Base-by-base conservation (phyloP, 2,329 filamentous ascomycete genomes). In the Cryphonectria parasitica region DNA sequence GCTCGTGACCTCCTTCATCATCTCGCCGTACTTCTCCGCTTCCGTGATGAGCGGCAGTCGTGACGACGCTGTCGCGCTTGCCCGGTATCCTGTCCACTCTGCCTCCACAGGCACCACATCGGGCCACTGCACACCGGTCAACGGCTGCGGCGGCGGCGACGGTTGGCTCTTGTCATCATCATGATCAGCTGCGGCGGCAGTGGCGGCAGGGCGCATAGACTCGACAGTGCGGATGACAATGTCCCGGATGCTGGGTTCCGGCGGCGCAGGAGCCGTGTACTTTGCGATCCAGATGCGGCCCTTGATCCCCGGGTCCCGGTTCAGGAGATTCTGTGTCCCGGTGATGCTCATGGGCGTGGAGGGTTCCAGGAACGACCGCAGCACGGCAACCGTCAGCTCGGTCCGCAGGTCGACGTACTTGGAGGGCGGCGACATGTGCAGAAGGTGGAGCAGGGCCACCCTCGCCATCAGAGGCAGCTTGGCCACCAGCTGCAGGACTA, bases 231-330 rank as follows among this genome's bases (percentile, higher is more conserved):
- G 80, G 73, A 89, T 82, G 36, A 94, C 77, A 1, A 85, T 83
- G 60, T 91, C 85, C n/a, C 87, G 82, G 19, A 90, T 77, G 58
- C 84, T 87, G 75, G 77, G 85, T 78, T 83, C 88, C 70, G 87
- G 83, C 0, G 90, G 91, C 2, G 82, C 81, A 0, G 89, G 87
- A 22, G 93, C 82, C 0, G 86, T 87, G 58, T 92, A 90, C 68
- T 89, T 91, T 75, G 90, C 91, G 34, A 97, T 85, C 95, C 95
- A 98, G 74, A 96, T 89, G 61, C 87, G 88, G 3, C 94, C 94
- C 77, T 93, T 94, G 77, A 97, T 83, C 0, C 88, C 89, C 0
- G 87, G 87, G 68, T 92, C 91, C 70, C 84, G 88, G 61, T 87
- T 81, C 0, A 88, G 87, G n/a, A 88, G 75, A 58, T 81, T 83